These are phyloP conservation scores for Xylaria castorea DNA, from an alignment of 495 filamentous ascomycete species.

Conservation along the genomic window DNA sequence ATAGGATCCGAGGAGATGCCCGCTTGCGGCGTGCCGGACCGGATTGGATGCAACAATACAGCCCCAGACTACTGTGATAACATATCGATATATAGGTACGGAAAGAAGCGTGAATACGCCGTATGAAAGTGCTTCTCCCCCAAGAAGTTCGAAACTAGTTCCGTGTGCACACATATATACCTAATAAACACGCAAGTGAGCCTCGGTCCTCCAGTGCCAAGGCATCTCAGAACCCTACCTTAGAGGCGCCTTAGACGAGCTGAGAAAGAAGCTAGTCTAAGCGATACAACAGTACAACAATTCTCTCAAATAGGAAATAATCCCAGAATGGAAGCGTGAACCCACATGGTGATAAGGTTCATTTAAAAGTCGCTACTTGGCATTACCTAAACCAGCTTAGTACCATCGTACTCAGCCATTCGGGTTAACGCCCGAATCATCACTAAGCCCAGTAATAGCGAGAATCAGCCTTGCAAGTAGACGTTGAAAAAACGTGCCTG, in stretches of 20 bases:
- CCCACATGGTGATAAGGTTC: not conserved
- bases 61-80: not conserved
- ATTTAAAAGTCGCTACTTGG: not conserved
- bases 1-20: not conserved
- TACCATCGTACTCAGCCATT: conserved; percentile 13
- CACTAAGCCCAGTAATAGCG: not conserved
- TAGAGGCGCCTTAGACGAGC: not conserved
- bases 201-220: not conserved
- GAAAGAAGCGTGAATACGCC: conserved; percentile 3
- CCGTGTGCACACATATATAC: not conserved
- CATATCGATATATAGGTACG: not conserved
- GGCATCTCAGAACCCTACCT: not conserved
- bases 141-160: not conserved
- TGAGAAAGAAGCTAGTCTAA: not conserved
- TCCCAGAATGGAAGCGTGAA: conserved; percentile 5
- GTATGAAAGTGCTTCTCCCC: not conserved
- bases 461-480: not conserved
- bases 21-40: not conserved
- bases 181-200: not conserved
- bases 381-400: not conserved
- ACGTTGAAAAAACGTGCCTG: not conserved
- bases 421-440: conserved; percentile 5
- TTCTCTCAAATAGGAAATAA: conserved; percentile 8
- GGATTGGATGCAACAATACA: not conserved
- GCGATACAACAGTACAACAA: conserved; percentile 7